Conservation (phyloP, 225 moss, liverwort and hornwort genomes). For the Anthoceros angustus region DNA sequence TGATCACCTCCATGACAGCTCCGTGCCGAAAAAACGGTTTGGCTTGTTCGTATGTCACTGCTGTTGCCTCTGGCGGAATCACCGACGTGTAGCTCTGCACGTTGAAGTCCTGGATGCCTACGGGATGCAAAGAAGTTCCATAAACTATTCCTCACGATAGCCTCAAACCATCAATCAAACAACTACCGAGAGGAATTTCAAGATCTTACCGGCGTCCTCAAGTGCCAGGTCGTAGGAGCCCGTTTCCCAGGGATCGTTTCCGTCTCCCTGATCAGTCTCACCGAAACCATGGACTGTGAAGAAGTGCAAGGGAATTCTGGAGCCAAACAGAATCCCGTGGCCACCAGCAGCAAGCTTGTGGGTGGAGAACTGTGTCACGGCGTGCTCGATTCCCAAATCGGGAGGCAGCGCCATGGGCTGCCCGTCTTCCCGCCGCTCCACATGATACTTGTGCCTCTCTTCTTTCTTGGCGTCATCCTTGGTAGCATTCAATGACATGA, state of each 20-base stretch:
- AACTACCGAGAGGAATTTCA: not conserved
- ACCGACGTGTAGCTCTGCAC: slow-evolving; percentile 45
- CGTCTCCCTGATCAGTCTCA: slow-evolving; percentile 40
- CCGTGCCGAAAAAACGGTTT: slow-evolving; percentile 53
- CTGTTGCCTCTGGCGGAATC: slow-evolving; percentile 40
- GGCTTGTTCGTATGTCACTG: slow-evolving; percentile 31
- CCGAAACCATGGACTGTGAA: slow-evolving; percentile 46
- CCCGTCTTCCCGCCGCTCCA: slow-evolving; percentile 2
- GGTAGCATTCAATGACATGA: not conserved
- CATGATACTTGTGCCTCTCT: slow-evolving; percentile 3
- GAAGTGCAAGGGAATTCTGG: slow-evolving; percentile 59
- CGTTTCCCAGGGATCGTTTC: slow-evolving; percentile 62
- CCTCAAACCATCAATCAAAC: no score
- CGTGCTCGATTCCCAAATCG: slow-evolving; percentile 3
- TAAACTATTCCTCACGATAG: not conserved
- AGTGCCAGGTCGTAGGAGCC: slow-evolving; percentile 59
- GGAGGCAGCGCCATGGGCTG: not conserved
- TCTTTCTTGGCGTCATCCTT: not conserved
- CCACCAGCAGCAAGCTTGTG: slow-evolving; percentile 40
- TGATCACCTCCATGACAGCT: slow-evolving; percentile 58
- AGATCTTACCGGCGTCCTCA: slow-evolving; percentile 32
- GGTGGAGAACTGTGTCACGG: slow-evolving; percentile 20
- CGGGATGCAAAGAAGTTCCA: not conserved
- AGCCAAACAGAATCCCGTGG: slow-evolving; percentile 36
- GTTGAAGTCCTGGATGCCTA: slow-evolving; percentile 58